Conservation (phyloP, 257 asterid genomes). For the Gentiana macrophylla region DNA sequence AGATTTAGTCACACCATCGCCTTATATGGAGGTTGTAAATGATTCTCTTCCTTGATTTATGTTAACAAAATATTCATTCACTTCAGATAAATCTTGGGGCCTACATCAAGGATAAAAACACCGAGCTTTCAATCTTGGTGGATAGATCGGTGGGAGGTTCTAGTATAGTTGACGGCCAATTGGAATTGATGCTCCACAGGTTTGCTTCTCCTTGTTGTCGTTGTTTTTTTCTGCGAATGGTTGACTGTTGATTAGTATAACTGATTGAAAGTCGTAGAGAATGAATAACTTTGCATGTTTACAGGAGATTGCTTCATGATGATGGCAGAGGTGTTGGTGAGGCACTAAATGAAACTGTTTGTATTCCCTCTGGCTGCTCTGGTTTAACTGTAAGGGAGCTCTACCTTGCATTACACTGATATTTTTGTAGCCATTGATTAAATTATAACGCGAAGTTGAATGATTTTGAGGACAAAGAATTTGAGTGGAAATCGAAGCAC, state of each 20-base stretch:
- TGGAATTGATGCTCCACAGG: slow-evolving; percentile 97
- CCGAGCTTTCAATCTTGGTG: slow-evolving; percentile 83
- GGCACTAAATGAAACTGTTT: slow-evolving; percentile 80
- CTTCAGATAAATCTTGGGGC: slow-evolving; percentile 84
- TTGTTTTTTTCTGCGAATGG: neutral
- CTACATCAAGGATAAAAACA: slow-evolving; percentile 60
- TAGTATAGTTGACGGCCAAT: slow-evolving; percentile 70
- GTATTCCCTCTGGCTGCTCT: slow-evolving; percentile 38
- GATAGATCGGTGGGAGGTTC: slow-evolving; percentile 97
- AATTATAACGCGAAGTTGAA: too few species aligned
- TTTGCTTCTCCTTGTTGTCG: slow-evolving; percentile 6
- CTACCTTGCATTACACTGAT: too few species aligned
- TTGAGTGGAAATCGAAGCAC: too few species aligned
- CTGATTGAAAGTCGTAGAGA: neutral
- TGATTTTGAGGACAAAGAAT: too few species aligned
- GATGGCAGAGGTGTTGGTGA: slow-evolving; percentile 67
- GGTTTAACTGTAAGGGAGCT: slow-evolving; percentile 67
- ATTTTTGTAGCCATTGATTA: too few species aligned
- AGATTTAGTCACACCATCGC: too few species aligned
- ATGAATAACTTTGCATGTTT: slow-evolving; percentile 6
- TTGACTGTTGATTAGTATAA: neutral
- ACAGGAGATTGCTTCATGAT: slow-evolving; percentile 79
- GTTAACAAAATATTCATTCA: neutral
- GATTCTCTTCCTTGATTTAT: too few species aligned
- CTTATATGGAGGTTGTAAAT: too few species aligned